A percentile compares a stretch with the other conserved stretches of the same genome.
phyloP scores from a whole-genome alignment of 2,329 filamentous ascomycete species.

The Colletotrichum navitas region DNA sequence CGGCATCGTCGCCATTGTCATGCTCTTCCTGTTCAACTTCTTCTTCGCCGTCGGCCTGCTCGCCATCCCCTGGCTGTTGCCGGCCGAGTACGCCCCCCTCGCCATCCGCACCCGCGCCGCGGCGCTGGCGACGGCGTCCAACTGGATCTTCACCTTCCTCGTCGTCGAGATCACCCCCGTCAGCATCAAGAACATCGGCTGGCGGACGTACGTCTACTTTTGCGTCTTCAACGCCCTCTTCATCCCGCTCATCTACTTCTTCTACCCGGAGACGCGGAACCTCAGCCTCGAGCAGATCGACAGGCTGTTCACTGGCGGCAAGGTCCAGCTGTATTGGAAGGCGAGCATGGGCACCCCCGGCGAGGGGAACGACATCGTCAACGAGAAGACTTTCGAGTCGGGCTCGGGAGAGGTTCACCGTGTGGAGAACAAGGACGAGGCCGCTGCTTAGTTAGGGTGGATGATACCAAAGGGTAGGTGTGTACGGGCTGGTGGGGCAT shows the following conservation, averaged over 20 bases:
- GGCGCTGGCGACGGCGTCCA: conserved; percentile 54
- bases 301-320: conserved; percentile 51
- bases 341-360: conserved; percentile 50
- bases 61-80: conserved; percentile 56
- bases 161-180: conserved; percentile 56
- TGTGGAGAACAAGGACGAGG: conserved; percentile 34
- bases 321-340: conserved; percentile 50
- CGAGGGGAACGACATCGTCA: conserved; percentile 38
- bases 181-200: conserved; percentile 53
- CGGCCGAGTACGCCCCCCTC: conserved; percentile 58
- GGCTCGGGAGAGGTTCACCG: conserved; percentile 34
- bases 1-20: conserved; percentile 58
- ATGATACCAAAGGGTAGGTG: background rate
- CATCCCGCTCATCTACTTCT: conserved; percentile 61
- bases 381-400: conserved; percentile 37
- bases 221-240: conserved; percentile 53
- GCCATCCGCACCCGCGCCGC: conserved; percentile 55
- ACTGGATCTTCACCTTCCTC: conserved; percentile 53
- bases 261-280: conserved; percentile 63
- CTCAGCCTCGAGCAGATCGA: conserved; percentile 65
- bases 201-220: conserved; percentile 55
- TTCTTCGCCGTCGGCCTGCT: conserved; percentile 57
- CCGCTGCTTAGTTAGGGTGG: background rate
- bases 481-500: too few species aligned
- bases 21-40: conserved; percentile 59